phyloP scores from a whole-genome alignment of 1,139 yeast species.

The Kurtzmaniella quercitrusa region DNA sequence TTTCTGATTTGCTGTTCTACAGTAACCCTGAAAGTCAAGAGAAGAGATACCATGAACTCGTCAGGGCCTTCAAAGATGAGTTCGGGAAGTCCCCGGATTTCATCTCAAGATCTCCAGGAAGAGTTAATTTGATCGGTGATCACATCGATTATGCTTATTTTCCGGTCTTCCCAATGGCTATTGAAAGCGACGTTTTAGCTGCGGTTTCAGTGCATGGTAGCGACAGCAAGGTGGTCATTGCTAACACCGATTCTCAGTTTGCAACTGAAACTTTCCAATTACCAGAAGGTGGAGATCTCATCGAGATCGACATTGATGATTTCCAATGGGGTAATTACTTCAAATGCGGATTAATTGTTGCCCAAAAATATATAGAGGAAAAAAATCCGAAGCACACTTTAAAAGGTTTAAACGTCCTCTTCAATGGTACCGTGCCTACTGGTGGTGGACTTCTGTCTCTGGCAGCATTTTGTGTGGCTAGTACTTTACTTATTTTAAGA shows the following conservation, averaged over 20 bases:
- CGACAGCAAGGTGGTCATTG: slow-evolving; percentile 28
- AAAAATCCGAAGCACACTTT: slow-evolving; percentile 22
- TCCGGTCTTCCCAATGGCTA: slow-evolving; percentile 74
- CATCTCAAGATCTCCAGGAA: slow-evolving; percentile 63
- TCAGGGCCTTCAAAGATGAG: slow-evolving; percentile 14
- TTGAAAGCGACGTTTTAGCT: slow-evolving; percentile 58
- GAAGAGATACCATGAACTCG: slow-evolving; percentile 23
- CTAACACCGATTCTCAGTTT: slow-evolving; percentile 36
- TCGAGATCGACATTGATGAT: slow-evolving; percentile 45
- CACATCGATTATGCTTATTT: slow-evolving; percentile 70
- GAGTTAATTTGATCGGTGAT: slow-evolving; percentile 74
- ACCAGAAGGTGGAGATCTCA: slow-evolving; percentile 36
- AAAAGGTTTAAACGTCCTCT: slow-evolving; percentile 49
- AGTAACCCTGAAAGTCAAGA: slow-evolving; percentile 22
- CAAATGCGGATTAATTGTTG: slow-evolving; percentile 63
- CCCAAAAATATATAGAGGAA: slow-evolving; percentile 46
- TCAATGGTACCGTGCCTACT: slow-evolving; percentile 67
- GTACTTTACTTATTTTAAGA: slow-evolving; percentile 54
- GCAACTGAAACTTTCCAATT: slow-evolving; percentile 29
- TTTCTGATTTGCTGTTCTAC: slow-evolving; percentile 32
- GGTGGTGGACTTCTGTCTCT: slow-evolving; percentile 73
- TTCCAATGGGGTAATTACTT: slow-evolving; percentile 67
- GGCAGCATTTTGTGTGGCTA: slow-evolving; percentile 69
- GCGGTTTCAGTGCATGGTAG: slow-evolving; percentile 39
- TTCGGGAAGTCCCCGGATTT: slow-evolving; percentile 34